Evolutionary conservation across 257 asterid species (phyloP).

Genomic region (Jacaranda mimosifolia): DNA sequence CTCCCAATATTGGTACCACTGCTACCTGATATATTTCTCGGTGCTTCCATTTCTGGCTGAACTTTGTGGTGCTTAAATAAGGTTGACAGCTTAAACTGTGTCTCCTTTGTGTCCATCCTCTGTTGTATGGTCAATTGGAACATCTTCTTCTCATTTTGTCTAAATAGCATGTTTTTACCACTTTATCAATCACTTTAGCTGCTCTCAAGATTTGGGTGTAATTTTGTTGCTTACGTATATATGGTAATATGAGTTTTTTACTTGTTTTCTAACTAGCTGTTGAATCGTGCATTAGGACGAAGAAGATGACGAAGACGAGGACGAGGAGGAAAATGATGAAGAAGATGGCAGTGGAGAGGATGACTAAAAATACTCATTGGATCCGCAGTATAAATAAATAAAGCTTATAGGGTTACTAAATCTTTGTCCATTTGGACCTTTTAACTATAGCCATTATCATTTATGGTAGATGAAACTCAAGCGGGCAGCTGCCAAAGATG

Average conservation of each 20-base stretch:
- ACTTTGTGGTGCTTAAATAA: no score
- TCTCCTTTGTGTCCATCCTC: no score
- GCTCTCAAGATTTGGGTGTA: no score
- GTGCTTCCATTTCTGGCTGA: no score
- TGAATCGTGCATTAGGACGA: constrained; percentile 25
- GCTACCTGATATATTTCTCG: no score
- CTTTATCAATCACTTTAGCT: no score
- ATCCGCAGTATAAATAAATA: not conserved
- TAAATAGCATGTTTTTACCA: no score
- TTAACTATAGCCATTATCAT: not conserved
- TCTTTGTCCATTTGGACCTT: constrained; percentile 3
- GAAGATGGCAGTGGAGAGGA: not conserved
- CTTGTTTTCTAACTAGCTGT: not conserved
- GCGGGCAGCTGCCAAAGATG: not conserved
- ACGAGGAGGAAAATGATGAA: no score
- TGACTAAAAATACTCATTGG: constrained; percentile 27
- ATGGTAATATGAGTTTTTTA: not conserved
- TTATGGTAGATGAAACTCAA: not conserved
- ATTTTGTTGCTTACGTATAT: not conserved
- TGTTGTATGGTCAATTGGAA: no score
- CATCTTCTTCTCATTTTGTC: no score
- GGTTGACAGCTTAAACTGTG: no score
- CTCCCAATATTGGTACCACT: no score
- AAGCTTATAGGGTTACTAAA: not conserved
- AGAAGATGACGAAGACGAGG: constrained; percentile 36